A percentile compares a stretch with the other conserved stretches of the same genome.
Evolutionary conservation across 371 early-diverging fungal genomes (phyloP).

Genomic region (Basidiobolus meristosporus): DNA sequence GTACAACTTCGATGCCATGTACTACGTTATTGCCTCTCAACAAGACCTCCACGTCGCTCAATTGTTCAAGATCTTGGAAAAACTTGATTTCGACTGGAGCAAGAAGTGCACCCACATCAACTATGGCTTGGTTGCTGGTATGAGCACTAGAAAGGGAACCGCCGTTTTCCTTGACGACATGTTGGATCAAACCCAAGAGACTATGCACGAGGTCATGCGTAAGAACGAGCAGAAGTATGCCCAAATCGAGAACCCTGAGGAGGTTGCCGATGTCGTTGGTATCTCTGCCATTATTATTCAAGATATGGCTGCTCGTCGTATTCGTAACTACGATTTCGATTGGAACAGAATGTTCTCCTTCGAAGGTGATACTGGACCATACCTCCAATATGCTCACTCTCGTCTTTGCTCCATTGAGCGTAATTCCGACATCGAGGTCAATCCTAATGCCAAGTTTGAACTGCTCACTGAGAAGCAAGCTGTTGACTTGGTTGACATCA

Average conservation of each 20-base stretch:
- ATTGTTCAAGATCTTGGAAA: constrained; percentile 83
- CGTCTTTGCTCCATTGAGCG: constrained; percentile 92
- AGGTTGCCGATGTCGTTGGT: constrained; percentile 63
- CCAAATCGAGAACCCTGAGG: constrained; percentile 68
- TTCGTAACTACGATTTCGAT: constrained; percentile 96
- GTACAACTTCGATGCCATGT: constrained; percentile 85
- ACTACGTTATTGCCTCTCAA: constrained; percentile 91
- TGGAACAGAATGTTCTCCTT: constrained; percentile 91
- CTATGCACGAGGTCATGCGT: constrained; percentile 91
- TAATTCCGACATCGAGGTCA: constrained; percentile 28
- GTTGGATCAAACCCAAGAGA: constrained; percentile 73
- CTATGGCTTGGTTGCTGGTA: constrained; percentile 95
- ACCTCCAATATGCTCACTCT: constrained; percentile 95
- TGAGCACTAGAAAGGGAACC: constrained; percentile 97
- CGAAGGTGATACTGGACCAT: constrained; percentile 98
- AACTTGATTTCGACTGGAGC: constrained; percentile 67
- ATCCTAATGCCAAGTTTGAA: constrained; percentile 35
- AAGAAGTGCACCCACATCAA: constrained; percentile 77
- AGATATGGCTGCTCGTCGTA: constrained; percentile 89
- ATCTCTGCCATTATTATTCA: constrained; percentile 89
- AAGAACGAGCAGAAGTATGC: constrained; percentile 79
- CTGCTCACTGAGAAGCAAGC: constrained; percentile 57
- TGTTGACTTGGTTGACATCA: constrained; percentile 48
- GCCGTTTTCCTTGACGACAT: constrained; percentile 99
- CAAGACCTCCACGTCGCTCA: constrained; percentile 95